phyloP scores from a whole-genome alignment of 805 yeast species.

The Cyberlindnera veronae region DNA sequence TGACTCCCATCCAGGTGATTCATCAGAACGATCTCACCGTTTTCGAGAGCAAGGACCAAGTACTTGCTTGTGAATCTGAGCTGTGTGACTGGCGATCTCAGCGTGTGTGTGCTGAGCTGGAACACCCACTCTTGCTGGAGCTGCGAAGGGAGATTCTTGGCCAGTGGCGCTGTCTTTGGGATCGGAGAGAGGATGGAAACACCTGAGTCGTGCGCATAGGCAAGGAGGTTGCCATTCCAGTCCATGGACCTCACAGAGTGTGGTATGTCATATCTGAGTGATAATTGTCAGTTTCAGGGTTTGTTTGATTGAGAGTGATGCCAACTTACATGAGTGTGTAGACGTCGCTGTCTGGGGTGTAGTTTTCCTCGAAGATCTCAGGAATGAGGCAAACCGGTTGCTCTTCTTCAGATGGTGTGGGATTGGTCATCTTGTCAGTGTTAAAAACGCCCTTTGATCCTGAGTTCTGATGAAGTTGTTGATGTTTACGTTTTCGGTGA shows the following conservation, averaged over 20 bases:
- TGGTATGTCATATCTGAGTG: constrained; percentile 21
- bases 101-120: constrained; percentile 15
- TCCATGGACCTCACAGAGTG: constrained; percentile 16
- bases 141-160: constrained; percentile 21
- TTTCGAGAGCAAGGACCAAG: constrained; percentile 19
- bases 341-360: constrained; percentile 19
- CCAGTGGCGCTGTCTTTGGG: constrained; percentile 19
- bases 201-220: constrained; percentile 22
- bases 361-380: constrained; percentile 20
- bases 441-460: no score
- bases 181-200: constrained; percentile 25
- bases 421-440: no score
- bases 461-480: no score
- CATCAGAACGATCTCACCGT: constrained; percentile 18
- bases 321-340: constrained; percentile 24
- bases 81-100: constrained; percentile 13
- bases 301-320: not conserved
- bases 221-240: constrained; percentile 25
- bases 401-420: constrained; percentile 10
- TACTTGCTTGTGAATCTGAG: constrained; percentile 23
- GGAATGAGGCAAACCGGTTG: constrained; percentile 23
- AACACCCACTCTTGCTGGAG: constrained; percentile 28
- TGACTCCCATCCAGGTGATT: constrained; percentile 23
- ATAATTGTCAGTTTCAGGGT: constrained; percentile 1
- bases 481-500: no score